phyloP scores from a whole-genome alignment of 306 rosid species.

The Cicer judaicum region DNA sequence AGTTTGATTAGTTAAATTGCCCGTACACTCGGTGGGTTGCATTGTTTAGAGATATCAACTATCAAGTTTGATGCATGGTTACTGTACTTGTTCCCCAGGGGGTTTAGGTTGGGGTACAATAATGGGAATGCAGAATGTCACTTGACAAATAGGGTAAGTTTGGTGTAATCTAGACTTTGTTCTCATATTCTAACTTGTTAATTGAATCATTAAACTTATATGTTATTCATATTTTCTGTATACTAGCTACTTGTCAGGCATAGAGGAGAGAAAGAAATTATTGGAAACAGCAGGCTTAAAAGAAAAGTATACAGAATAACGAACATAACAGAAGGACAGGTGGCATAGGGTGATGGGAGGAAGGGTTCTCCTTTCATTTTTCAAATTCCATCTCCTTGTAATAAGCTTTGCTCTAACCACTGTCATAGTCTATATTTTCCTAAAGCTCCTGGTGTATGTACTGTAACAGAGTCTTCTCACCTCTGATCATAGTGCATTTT shows the following conservation, averaged over 20 bases:
- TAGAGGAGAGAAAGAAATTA: constrained; percentile 12
- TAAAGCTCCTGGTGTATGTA: background rate
- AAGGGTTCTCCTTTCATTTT: background rate
- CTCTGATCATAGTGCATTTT: background rate
- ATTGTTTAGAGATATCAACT: background rate
- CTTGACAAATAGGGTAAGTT: background rate
- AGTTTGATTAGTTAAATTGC: constrained; percentile 18
- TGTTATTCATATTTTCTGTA: constrained; percentile 6
- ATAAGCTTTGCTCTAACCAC: background rate
- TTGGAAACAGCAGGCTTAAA: constrained; percentile 1
- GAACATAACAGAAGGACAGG: background rate
- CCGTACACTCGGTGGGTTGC: background rate
- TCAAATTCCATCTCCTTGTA: background rate
- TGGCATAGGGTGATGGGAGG: constrained; percentile 11
- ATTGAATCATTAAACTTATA: background rate
- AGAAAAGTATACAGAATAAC: background rate
- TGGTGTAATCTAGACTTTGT: background rate
- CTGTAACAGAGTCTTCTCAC: background rate
- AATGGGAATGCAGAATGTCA: constrained; percentile 11
- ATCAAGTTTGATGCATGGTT: constrained; percentile 21
- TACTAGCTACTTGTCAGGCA: background rate
- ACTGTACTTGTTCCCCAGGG: background rate
- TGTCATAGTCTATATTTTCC: constrained; percentile 7
- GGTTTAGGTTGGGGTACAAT: constrained; percentile 13
- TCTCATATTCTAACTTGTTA: background rate